Percentiles rank a stretch among this genome's conserved stretches.
These are phyloP conservation scores for Alloascoidea hylecoeti DNA, from an alignment of 805 yeast genomes.

Conservation along the genomic window DNA sequence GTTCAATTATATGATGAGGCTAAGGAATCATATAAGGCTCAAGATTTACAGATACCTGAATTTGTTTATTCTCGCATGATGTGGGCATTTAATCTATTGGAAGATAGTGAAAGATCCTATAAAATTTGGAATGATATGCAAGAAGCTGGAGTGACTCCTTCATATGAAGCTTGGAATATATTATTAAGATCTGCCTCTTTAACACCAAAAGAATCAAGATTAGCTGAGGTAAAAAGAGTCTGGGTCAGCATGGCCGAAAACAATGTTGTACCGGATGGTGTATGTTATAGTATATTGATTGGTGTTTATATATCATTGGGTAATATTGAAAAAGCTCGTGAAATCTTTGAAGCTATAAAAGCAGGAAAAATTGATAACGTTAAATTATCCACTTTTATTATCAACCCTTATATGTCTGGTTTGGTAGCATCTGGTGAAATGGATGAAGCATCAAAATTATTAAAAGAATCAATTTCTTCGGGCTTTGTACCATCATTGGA, in stretches of 20 bases:
- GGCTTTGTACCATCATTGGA: slow-evolving; percentile 28
- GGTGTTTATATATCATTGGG: slow-evolving; percentile 29
- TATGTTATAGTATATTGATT: slow-evolving; percentile 32
- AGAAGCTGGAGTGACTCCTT: slow-evolving; percentile 23
- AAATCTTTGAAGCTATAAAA: slow-evolving; percentile 19
- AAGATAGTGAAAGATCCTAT: no score
- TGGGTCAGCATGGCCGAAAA: slow-evolving; percentile 23
- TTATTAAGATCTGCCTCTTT: slow-evolving; percentile 31
- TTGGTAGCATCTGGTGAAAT: slow-evolving; percentile 24
- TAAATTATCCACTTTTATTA: slow-evolving; percentile 19
- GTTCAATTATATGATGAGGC: no score
- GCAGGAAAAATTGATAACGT: slow-evolving; percentile 19
- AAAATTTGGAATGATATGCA: slow-evolving; percentile 37
- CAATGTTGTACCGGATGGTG: slow-evolving; percentile 27
- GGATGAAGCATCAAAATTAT: slow-evolving; percentile 27
- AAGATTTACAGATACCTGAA: no score
- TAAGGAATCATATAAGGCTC: no score
- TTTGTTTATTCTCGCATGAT: no score
- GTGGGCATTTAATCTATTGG: no score
- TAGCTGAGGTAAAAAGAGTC: slow-evolving; percentile 13
- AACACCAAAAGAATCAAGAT: slow-evolving; percentile 14
- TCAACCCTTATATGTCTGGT: slow-evolving; percentile 31
- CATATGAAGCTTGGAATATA: slow-evolving; percentile 42
- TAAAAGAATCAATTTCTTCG: slow-evolving; percentile 18
- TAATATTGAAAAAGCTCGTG: slow-evolving; percentile 26